A percentile compares a stretch with the other conserved stretches of the same genome.
Evolutionary conservation across 2,329 filamentous ascomycete species (phyloP).

Genomic region (Bertia moriformis): DNA sequence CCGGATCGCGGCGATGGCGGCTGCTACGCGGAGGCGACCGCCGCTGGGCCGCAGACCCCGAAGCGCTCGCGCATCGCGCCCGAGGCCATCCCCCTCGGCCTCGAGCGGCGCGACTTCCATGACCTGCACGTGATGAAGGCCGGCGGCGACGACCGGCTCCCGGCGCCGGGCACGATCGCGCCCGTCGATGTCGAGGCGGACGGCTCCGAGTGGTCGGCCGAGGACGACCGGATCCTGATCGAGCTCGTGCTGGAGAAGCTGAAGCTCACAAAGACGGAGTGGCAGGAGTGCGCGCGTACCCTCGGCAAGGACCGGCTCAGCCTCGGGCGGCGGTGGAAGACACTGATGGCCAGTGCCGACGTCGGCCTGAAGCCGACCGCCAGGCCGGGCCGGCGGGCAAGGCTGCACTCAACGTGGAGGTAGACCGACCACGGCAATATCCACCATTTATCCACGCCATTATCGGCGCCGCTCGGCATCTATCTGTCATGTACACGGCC

Average conservation of each 20-base stretch:
- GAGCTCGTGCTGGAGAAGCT: slow-evolving; percentile 55
- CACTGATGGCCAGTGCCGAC: slow-evolving; percentile 40
- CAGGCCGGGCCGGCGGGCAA: slow-evolving; percentile 22
- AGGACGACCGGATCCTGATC: slow-evolving; percentile 52
- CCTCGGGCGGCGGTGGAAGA: slow-evolving; percentile 47
- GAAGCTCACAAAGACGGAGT: slow-evolving; percentile 47
- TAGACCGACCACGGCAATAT: slow-evolving; percentile 12
- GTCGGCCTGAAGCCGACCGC: slow-evolving; percentile 43
- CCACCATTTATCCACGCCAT: neutral
- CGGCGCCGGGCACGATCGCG: slow-evolving; percentile 13
- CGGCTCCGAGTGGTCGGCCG: slow-evolving; percentile 38
- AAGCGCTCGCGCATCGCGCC: slow-evolving; percentile 47
- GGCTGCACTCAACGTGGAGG: slow-evolving; percentile 40
- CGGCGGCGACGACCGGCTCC: slow-evolving; percentile 4
- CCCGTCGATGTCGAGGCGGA: slow-evolving; percentile 28
- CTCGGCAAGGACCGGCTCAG: slow-evolving; percentile 44
- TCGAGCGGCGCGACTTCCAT: slow-evolving; percentile 44
- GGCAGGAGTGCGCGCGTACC: slow-evolving; percentile 52
- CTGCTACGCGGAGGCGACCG: neutral
- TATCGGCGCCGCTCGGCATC: neutral
- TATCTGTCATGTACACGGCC: neutral
- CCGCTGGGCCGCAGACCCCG: slow-evolving; percentile 28
- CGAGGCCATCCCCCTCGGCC: slow-evolving; percentile 41
- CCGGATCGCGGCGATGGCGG: slow-evolving; percentile 4
- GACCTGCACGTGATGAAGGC: slow-evolving; percentile 21